Conservation (phyloP, 495 filamentous ascomycete species). For the Lepidopterella palustris region DNA sequence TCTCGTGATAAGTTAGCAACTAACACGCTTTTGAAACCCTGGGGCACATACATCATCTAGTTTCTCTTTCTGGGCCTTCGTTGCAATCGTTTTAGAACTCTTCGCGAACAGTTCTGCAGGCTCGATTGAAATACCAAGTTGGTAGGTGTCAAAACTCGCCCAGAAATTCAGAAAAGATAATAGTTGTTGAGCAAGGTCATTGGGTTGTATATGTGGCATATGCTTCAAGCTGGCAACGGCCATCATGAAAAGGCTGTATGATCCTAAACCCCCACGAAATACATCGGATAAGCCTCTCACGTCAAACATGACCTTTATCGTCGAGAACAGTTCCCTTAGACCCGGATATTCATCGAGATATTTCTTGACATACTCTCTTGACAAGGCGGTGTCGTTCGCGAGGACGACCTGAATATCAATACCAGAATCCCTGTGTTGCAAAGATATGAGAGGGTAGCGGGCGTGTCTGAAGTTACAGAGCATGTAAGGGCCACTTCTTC, state of each 20-base stretch:
- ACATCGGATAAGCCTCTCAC: conserved; percentile 43
- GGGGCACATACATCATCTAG: conserved; percentile 4
- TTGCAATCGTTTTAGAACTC: conserved; percentile 9
- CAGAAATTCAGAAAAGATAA: conserved; percentile 45
- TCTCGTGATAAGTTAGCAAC: not conserved
- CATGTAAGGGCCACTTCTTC: not conserved
- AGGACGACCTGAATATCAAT: conserved; percentile 45
- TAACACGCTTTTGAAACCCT: not conserved
- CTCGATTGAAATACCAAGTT: conserved; percentile 46
- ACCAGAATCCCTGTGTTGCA: conserved; percentile 42
- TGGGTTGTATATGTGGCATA: conserved; percentile 17
- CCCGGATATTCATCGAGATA: conserved; percentile 47
- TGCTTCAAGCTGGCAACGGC: conserved; percentile 48
- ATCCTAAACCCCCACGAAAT: conserved; percentile 41
- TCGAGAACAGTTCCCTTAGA: conserved; percentile 44
- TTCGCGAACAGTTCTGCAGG: conserved; percentile 43
- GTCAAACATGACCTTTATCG: conserved; percentile 45
- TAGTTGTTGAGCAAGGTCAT: conserved; percentile 20
- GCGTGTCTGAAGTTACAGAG: not conserved
- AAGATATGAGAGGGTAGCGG: conserved; percentile 30
- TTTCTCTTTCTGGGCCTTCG: conserved; percentile 1
- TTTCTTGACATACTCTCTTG: conserved; percentile 39
- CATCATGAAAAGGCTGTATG: conserved; percentile 50
- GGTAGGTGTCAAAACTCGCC: conserved; percentile 39
- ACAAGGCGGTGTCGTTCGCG: conserved; percentile 33